Evolutionary conservation across 2,329 filamentous ascomycete genomes (phyloP).

Genomic region (Xylaria hypoxylon): DNA sequence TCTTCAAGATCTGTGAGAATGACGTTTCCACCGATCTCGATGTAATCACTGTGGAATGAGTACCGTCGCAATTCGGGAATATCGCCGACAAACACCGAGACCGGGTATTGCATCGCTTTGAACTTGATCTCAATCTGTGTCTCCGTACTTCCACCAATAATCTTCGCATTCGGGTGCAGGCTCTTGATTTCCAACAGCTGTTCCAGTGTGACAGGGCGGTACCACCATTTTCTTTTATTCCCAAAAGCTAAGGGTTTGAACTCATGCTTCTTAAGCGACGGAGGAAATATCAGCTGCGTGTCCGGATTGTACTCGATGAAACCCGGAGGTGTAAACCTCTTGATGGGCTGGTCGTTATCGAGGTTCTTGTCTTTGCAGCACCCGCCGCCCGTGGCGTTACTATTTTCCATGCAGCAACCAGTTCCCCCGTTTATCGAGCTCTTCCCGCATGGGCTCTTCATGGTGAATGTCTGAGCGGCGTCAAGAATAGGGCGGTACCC

Average conservation of each 20-base stretch:
- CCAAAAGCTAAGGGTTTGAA: conserved; percentile 87
- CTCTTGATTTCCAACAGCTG: conserved; percentile 94
- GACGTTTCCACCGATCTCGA: conserved; percentile 96
- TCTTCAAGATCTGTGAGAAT: conserved; percentile 90
- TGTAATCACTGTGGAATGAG: conserved; percentile 78
- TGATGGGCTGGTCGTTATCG: conserved; percentile 65
- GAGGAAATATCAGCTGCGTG: conserved; percentile 95
- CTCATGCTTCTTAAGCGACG: conserved; percentile 82
- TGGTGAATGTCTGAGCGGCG: conserved; percentile 89
- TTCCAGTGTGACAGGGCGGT: conserved; percentile 84
- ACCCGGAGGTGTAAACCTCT: conserved; percentile 83
- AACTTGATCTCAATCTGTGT: conserved; percentile 99
- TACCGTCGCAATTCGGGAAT: conserved; percentile 90
- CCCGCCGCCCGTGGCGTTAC: conserved; percentile 61
- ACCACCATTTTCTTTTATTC: conserved; percentile 95
- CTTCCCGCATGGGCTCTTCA: conserved; percentile 63
- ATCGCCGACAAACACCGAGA: conserved; percentile 92
- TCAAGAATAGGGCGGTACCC: conserved; percentile 95
- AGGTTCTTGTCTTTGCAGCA: conserved; percentile 76
- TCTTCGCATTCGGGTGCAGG: conserved; percentile 85
- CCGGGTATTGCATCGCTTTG: conserved; percentile 90
- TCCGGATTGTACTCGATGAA: conserved; percentile 96
- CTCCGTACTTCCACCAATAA: conserved; percentile 96
- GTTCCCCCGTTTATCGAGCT: conserved; percentile 61
- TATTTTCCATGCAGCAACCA: conserved; percentile 79